Conservation (phyloP, 2,329 filamentous ascomycete genomes). For the Harringtonia aguacate region DNA sequence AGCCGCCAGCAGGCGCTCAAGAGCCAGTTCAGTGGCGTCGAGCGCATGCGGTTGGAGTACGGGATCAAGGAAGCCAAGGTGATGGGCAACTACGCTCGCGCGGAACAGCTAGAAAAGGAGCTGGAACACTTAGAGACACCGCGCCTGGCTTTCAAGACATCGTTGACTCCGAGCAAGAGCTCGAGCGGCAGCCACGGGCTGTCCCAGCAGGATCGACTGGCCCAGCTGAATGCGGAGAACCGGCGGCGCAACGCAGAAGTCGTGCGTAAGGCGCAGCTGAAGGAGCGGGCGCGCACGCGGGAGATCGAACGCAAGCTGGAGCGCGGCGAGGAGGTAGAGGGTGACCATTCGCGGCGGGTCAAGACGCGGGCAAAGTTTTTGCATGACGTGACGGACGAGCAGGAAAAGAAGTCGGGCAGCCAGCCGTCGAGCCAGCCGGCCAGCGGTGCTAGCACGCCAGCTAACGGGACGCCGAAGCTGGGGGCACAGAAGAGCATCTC, state of each 20-base stretch:
- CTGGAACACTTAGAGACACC: constrained; percentile 54
- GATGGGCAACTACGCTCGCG: constrained; percentile 48
- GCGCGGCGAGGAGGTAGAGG: constrained; percentile 49
- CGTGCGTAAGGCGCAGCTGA: constrained; percentile 81
- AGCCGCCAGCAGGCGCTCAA: constrained; percentile 58
- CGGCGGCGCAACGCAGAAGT: constrained; percentile 76
- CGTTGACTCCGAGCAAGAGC: constrained; percentile 42
- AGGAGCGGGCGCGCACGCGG: constrained; percentile 58
- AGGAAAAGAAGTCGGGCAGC: constrained; percentile 36
- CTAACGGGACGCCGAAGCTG: constrained; percentile 36
- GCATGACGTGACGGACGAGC: constrained; percentile 46
- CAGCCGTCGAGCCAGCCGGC: constrained; percentile 23
- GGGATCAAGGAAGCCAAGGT: constrained; percentile 56
- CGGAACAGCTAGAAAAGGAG: constrained; percentile 44
- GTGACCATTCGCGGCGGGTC: constrained; percentile 50
- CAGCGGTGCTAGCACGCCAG: constrained; percentile 40
- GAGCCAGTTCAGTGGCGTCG: constrained; percentile 52
- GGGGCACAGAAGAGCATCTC: constrained; percentile 27
- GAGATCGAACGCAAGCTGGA: constrained; percentile 50
- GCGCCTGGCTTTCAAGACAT: constrained; percentile 64
- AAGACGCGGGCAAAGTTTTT: constrained; percentile 58
- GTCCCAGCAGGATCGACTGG: constrained; percentile 70
- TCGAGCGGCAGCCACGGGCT: constrained; percentile 16
- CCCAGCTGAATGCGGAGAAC: constrained; percentile 75
- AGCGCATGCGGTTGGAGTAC: constrained; percentile 56